Base-by-base conservation (phyloP, 768 basidiomycete genomes). In the Collybia nuda region DNA sequence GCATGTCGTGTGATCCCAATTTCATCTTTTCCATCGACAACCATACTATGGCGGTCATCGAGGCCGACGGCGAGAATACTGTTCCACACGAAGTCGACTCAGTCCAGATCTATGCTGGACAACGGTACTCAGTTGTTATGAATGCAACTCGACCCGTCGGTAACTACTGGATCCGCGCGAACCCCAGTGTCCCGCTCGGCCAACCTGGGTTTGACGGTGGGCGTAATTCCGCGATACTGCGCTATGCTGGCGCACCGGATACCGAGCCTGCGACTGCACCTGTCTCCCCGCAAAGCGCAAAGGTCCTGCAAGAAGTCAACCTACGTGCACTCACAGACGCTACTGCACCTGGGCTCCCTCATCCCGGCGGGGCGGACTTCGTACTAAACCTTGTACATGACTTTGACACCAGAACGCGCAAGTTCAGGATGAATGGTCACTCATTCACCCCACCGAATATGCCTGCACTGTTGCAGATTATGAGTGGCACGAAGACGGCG, bases 131-230 rank as follows among this genome's bases (percentile, higher is more conserved):
- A 2, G 65, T 63, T 23, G 67, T 82, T 11, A 59, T 80, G 7
- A 66, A 63, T 4, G 75, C 79, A 6, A 64, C 77, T 54, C 72
- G 81, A 47, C 55, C 71, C 0, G 57, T 75, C 18, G 68, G 62
- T 11, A 85, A 80, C 55, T 85, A 84, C 60, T 85, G 74, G 73
- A 64, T 75, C 42, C 70, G 72, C 39, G 62, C 72, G 21, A 52
- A 65, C 46, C 63, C 64, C 47, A 57, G 59, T 51, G 52, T 51
- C 17, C 52, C 55, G 17, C 18, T 40, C n/a, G n/a, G 46, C 14
- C 43, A 29, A 29, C 18, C 48, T 12, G 67, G 56, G 12, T 74
- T 74, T 48, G 56, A 47, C 1, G 63, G 62, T 18, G 72, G 71
- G 7, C 63, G 74, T 48, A 80, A 77, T 58, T 68, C 68, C 46